These are phyloP conservation scores for Cutaneotrichosporon dermatis DNA, from an alignment of 1,284 basidiomycete species.

Conservation along the genomic window DNA sequence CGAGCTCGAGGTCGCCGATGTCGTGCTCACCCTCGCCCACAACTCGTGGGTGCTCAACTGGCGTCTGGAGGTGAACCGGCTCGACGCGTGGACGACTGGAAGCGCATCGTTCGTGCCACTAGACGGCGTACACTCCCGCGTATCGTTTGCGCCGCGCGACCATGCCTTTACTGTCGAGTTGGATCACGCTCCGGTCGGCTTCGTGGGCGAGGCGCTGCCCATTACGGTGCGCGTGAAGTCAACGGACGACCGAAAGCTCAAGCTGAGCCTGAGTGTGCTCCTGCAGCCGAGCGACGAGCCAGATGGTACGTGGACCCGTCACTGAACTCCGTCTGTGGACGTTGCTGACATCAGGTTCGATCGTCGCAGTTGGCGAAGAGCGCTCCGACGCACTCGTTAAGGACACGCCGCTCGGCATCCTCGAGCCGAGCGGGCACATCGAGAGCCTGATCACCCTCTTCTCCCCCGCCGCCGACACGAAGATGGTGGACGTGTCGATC, in stretches of 20 bases:
- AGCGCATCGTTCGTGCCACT: conserved; percentile 17
- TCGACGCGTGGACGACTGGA: conserved; percentile 23
- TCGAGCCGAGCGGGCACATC: conserved; percentile 15
- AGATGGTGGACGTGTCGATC: conserved; percentile 31
- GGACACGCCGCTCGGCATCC: conserved; percentile 24
- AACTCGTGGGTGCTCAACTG: conserved; percentile 38
- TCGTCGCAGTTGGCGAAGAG: conserved; percentile 18
- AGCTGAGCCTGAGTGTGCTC: conserved; percentile 65
- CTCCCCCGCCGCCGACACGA: conserved; percentile 16
- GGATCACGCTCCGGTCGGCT: conserved; percentile 61
- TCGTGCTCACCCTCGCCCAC: conserved; percentile 26
- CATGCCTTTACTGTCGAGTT: conserved; percentile 59
- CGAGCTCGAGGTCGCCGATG: conserved; percentile 25
- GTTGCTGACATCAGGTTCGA: not conserved
- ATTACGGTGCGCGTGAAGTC: conserved; percentile 58
- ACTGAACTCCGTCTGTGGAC: conserved; percentile 6
- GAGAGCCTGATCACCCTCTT: conserved; percentile 20
- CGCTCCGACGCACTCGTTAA: conserved; percentile 22
- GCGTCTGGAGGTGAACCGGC: conserved; percentile 14
- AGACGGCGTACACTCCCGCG: not conserved
- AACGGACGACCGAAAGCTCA: conserved; percentile 62
- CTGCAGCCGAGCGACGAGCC: conserved; percentile 75
- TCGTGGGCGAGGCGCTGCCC: conserved; percentile 69
- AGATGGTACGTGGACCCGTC: conserved; percentile 54
- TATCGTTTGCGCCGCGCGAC: conserved; percentile 61